Base-by-base conservation (phyloP, 306 rosid genomes). In the Rosa rugosa region DNA sequence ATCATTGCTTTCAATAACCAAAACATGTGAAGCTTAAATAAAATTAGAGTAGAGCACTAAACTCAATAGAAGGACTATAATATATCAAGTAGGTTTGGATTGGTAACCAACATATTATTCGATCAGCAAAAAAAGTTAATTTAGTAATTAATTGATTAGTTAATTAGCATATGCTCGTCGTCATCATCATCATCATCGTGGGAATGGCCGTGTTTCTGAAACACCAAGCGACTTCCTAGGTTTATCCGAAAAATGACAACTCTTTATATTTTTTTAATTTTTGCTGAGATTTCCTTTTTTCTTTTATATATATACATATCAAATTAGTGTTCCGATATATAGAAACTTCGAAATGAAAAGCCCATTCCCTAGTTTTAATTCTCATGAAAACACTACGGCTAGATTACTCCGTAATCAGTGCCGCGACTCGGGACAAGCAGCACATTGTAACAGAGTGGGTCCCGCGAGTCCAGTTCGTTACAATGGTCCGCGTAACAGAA, bases 161-260 rank as follows among this genome's bases (percentile, higher is more conserved):
- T 36, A n/a, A 18, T 67, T 40, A 73, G 41, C 8, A 56, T 67
- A 63, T 70, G 78, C 34, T 79, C 45, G 53, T 79, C 77, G 71
- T 83, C 69, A 70, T 83, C 65, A 17, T 46, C 31, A 27, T 27
- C 31, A 27, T 71, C 69, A 54, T n/a, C 64, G 14, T 77, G 50
- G 44, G 62, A 17, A 12, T 45, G 64, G 56, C 11, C 34, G 36
- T 53, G 36, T 53, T 44, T 11, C 36, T 7, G 8, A 38, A 63
- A 73, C 38, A 40, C 56, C 69, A 75, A 75, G 57, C 42, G 4
- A 23, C 31, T 18, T 13, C 41, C 11, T 22, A 12, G 77, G 77
- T 40, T 74, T 40, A 13, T 56, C 41, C 68, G 23, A 22, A 74
- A 38, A 56, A 53, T 4, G 22, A 36, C 77, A 54, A 2, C 5